Evolutionary conservation across 192 early-diverging fungal genomes (phyloP), one percentile per base, ranked within the genome.

Genomic region (Linnemannia schmuckeri): DNA sequence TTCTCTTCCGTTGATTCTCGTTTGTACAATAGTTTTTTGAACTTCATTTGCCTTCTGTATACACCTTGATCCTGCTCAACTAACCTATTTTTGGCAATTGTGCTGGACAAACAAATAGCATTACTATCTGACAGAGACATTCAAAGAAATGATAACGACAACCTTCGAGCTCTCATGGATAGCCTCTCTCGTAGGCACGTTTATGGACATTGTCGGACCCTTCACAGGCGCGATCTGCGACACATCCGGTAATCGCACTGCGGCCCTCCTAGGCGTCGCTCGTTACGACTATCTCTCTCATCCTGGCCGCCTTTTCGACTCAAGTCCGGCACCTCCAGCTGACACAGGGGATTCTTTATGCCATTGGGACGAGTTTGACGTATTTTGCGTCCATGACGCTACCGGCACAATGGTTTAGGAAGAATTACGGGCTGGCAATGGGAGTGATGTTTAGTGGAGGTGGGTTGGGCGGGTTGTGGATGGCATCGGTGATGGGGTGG

Each of bases 321-420:
- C 35, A 70, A 15, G 68, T 38, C 12, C 40, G 68, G 68, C 68
- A 70, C 9, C 27, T 94, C 35, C 93, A 91, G 57, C 63, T 94
- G 20, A 75, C 92, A 0, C 90, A 94, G 69, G 93, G 94, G 15
- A 72, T 94, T 42, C 40, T 94, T 22, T 93, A 88, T 80, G 93
- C 93, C 15, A 15, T 92, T 38, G 93, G 93, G 18, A 75, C 83
- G 24, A 90, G 89, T 37, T 68, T 94, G 33, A 87, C 89, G 5
- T 94, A 89, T 52, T 89, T 89, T 10, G 90, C 93, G 12, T 90
- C 90, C 24, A 87, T 92, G 9, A 87, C 89, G 6, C 82, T 92
- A 24, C 92, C 94, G 2, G 88, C 92, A 15, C 89, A 93, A 63
- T 94, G 91, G 91, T 94, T 93, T 70, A 88, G 82, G 54, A 89